Conservation (phyloP, 225 moss, liverwort and hornwort genomes). For the Bryum argenteum region DNA sequence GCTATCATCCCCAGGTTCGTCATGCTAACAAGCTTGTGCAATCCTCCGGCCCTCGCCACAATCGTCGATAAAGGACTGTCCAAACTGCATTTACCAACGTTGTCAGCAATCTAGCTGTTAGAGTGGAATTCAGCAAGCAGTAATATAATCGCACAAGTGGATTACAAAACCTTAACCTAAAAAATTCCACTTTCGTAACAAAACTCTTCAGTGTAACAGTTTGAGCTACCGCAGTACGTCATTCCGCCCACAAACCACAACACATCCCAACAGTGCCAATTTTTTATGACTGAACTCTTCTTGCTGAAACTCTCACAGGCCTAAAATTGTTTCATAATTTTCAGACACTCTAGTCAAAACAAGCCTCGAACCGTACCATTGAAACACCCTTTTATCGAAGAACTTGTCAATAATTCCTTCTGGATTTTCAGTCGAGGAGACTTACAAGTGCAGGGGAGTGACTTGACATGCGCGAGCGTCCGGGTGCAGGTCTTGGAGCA, state of each 20-base stretch:
- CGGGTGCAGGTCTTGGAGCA: slow-evolving; percentile 71
- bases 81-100: slow-evolving; percentile 56
- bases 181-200: not conserved
- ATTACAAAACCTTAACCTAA: not conserved
- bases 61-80: slow-evolving; percentile 64
- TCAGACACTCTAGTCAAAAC: not conserved
- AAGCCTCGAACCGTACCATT: not conserved
- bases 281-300: too few relatives aligned
- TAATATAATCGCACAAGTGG: not conserved
- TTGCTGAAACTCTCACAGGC: too few relatives aligned
- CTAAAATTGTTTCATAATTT: too few relatives aligned
- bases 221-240: not conserved
- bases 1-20: slow-evolving; percentile 67
- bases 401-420: not conserved
- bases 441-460: slow-evolving; percentile 93
- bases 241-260: slow-evolving; percentile 1
- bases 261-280: too few relatives aligned
- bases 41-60: slow-evolving; percentile 73
- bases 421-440: not conserved
- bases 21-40: slow-evolving; percentile 70
- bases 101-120: slow-evolving; percentile 8
- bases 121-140: not conserved
- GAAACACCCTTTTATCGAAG: too few relatives aligned
- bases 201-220: not conserved
- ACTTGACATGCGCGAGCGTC: slow-evolving; percentile 78